Evolutionary conservation across 208 protist genomes (phyloP).

Genomic region (Leishmania martiniquensis): DNA sequence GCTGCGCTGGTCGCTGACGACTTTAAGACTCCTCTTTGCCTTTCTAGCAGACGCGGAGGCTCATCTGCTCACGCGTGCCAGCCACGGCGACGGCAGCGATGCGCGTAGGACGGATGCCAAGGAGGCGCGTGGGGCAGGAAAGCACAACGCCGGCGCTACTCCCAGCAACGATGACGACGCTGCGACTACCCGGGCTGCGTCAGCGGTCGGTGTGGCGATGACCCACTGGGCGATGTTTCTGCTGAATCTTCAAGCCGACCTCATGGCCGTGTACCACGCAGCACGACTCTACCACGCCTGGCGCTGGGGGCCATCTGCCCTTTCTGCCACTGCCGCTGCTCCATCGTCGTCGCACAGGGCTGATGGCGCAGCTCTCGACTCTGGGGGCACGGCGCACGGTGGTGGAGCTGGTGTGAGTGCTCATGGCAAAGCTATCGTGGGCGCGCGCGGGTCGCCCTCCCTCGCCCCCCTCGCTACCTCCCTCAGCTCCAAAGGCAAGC

Average conservation of each 20-base stretch:
- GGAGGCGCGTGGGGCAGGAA: not conserved
- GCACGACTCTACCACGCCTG: constrained; percentile 31
- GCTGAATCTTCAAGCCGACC: constrained; percentile 18
- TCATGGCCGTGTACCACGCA: constrained; percentile 30
- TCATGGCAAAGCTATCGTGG: not conserved
- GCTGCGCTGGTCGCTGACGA: constrained; percentile 24
- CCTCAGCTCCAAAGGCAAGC: constrained; percentile 30
- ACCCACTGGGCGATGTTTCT: constrained; percentile 36
- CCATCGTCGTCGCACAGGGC: not conserved
- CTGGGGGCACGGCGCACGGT: not conserved
- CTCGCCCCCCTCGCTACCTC: constrained; percentile 3
- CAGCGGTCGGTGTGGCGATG: constrained; percentile 33
- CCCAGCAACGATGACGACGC: not conserved
- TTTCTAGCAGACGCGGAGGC: constrained; percentile 21
- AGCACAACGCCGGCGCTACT: not conserved
- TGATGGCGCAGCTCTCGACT: not conserved
- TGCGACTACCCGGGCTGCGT: constrained; percentile 12
- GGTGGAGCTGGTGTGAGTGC: not conserved
- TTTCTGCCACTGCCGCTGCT: not conserved
- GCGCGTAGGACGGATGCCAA: not conserved
- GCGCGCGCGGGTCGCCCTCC: not conserved
- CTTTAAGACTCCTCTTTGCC: constrained; percentile 24
- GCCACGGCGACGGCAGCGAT: not conserved
- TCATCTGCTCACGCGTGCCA: not conserved
- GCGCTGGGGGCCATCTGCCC: constrained; percentile 13